These are phyloP conservation scores for Olyra latifolia DNA, from an alignment of 176 grass and related monocot genomes.

Conservation along the genomic window DNA sequence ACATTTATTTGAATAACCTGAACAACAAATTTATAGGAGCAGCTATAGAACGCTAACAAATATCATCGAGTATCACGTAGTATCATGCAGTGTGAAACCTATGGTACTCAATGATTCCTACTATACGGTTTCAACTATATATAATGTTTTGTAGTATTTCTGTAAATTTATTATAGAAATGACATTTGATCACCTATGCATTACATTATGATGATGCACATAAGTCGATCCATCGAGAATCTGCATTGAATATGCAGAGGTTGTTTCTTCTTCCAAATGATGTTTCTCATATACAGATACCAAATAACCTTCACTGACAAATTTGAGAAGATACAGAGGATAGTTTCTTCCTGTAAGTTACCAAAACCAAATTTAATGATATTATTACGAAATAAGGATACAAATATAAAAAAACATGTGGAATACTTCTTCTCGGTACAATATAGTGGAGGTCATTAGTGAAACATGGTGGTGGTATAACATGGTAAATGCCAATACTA, in stretches of 20 bases:
- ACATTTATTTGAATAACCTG: neutral
- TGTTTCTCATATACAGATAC: conserved; percentile 49
- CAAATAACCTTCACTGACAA: conserved; percentile 56
- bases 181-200: conserved; percentile 50
- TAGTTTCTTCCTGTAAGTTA: conserved; percentile 46
- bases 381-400: neutral
- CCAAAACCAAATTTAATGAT: neutral
- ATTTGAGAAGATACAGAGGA: conserved; percentile 67
- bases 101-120: no score
- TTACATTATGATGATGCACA: conserved; percentile 55
- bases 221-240: conserved; percentile 55
- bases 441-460: no score
- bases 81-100: no score
- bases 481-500: neutral
- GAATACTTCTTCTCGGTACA: neutral
- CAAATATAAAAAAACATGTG: neutral
- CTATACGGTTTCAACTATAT: no score
- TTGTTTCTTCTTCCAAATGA: conserved; percentile 41
- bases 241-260: conserved; percentile 57
- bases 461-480: neutral
- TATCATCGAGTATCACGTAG: no score
- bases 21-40: neutral
- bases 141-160: no score
- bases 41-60: no score
- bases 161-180: no score